phyloP scores from a whole-genome alignment of 176 grass and related monocot species.

The Oryza meridionalis region DNA sequence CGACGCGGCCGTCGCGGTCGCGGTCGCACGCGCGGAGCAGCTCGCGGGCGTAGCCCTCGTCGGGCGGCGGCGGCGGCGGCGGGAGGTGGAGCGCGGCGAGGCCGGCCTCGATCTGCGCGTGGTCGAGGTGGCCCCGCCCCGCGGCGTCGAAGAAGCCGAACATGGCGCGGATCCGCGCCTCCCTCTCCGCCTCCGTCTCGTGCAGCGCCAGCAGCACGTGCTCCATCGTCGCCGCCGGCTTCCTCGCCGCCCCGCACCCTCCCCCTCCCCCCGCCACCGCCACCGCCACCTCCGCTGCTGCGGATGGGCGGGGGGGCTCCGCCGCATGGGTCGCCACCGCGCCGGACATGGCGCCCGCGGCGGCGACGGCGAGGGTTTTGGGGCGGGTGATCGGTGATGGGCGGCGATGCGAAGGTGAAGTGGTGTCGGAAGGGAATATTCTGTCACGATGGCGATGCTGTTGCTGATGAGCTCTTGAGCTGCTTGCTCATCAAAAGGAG shows the following conservation, averaged over 20 bases:
- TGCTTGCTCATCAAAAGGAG: too few relatives aligned
- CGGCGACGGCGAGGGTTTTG: not conserved
- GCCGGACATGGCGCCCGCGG: constrained; percentile 39
- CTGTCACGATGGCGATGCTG: too few relatives aligned
- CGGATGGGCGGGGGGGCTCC: constrained; percentile 20
- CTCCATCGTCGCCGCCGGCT: constrained; percentile 58
- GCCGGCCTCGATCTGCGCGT: constrained; percentile 70
- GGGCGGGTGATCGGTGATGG: too few relatives aligned
- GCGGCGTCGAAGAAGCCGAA: constrained; percentile 80
- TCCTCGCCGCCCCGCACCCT: constrained; percentile 54
- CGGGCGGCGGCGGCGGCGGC: constrained; percentile 38
- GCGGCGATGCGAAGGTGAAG: too few relatives aligned
- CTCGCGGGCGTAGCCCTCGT: constrained; percentile 66
- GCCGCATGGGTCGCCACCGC: constrained; percentile 43
- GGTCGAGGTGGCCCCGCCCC: constrained; percentile 66
- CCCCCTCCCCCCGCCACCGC: not conserved
- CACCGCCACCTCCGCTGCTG: not conserved
- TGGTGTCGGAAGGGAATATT: too few relatives aligned
- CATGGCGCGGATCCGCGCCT: constrained; percentile 70
- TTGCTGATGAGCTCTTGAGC: too few relatives aligned
- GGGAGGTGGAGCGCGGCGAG: constrained; percentile 51
- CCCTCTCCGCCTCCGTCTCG: constrained; percentile 76
- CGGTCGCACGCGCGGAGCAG: constrained; percentile 74
- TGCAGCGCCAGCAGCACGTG: constrained; percentile 79
- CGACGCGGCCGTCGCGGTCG: constrained; percentile 70